Base-by-base conservation (phyloP, 1,284 basidiomycete species). In the Crucibulum cyathiforme region DNA sequence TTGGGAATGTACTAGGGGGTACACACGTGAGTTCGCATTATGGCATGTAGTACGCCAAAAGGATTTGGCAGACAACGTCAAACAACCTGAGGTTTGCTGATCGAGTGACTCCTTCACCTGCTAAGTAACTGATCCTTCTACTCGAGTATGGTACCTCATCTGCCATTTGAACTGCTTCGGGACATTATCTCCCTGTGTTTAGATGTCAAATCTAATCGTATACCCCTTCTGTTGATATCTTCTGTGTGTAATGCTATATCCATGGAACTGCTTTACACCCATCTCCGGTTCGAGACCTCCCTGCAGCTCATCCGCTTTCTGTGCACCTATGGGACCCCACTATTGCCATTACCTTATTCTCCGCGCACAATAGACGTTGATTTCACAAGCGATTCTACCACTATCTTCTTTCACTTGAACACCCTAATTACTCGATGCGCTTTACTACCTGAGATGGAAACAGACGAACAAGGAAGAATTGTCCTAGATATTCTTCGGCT, bases 401-500 rank as follows among this genome's bases (percentile, higher is more conserved):
- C 36, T 15, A 34, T 54, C 10, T 61, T 61, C 36, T 43, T n/a
- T 35, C 37, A 58, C 5, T 48, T 58, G n/a, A 43, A 58, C 38
- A 34, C 39, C 8, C 56, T 61, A 15, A 50, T 61, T 12, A 4
- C 45, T 43, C 43, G 47, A 31, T 62, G 61, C 43, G 24, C 50
- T 7, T 31, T 45, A 17, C 46, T 59, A 31, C 50, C 45, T 37
- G 53, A 37, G 8, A 58, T 56, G 8, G 63, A 66, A 48, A 52
- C 65, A 24, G 69, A 74, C 58, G 63, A 64, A 19, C 41, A 58
- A 15, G 68, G 70, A 12, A 64, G 70, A 47, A 57, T 72, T 34
- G 58, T 62, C 31, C 65, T 83, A 46, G 77, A 80, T 41, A 54
- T 59, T 36, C 60, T 85, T 7, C 71, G 70, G 17, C 68, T 85